phyloP scores from a whole-genome alignment of 1,139 yeast genomes.

The Pichia sp. region DNA sequence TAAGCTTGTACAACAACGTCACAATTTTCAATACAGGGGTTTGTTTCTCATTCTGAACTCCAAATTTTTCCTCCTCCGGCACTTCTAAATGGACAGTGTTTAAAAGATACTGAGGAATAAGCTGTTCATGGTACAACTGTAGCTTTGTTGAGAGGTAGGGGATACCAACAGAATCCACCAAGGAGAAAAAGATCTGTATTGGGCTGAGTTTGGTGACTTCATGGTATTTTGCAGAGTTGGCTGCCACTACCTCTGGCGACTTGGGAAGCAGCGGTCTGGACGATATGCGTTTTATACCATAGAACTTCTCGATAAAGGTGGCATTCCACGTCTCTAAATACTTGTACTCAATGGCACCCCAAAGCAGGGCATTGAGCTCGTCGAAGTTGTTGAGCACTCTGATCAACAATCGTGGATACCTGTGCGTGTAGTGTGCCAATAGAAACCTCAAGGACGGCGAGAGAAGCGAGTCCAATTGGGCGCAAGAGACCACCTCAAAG shows the following conservation, averaged over 20 bases:
- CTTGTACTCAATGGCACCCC: constrained; percentile 71
- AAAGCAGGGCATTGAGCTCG: constrained; percentile 58
- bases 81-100: constrained; percentile 27
- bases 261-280: constrained; percentile 22
- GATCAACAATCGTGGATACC: constrained; percentile 67
- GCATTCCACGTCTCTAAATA: constrained; percentile 75
- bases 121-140: constrained; percentile 58
- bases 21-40: background rate
- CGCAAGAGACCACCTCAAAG: constrained; percentile 76
- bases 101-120: constrained; percentile 56
- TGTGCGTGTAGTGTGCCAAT: constrained; percentile 74
- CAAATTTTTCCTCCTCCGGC: background rate
- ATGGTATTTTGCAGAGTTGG: constrained; percentile 34
- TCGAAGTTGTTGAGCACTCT: constrained; percentile 67
- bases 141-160: constrained; percentile 70
- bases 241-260: background rate
- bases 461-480: constrained; percentile 69
- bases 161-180: constrained; percentile 60
- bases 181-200: constrained; percentile 53
- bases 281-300: constrained; percentile 72
- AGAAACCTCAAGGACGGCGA: constrained; percentile 82
- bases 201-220: constrained; percentile 49
- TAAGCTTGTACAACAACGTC: background rate
- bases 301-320: constrained; percentile 86
- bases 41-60: background rate